A percentile compares a stretch with the other conserved stretches of the same genome.
These are phyloP conservation scores for Gautieria morchelliformis DNA, from an alignment of 768 basidiomycete genomes.

Conservation along the genomic window DNA sequence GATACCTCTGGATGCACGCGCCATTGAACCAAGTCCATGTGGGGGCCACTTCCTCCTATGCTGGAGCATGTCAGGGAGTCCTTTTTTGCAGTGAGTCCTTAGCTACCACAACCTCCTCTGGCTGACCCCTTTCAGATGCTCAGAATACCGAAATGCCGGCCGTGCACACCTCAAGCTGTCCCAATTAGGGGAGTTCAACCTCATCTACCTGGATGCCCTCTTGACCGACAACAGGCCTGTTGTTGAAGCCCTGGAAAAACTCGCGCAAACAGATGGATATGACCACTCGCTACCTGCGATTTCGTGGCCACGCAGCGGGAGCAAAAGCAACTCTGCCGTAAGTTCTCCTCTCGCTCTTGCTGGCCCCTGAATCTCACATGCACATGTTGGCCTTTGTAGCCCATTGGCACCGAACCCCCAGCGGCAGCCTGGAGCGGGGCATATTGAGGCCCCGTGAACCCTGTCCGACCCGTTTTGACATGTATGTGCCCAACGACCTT, in stretches of 20 bases:
- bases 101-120: too few relatives aligned
- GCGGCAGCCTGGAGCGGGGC: neutral
- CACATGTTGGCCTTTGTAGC: neutral
- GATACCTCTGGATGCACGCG: too few relatives aligned
- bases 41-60: too few relatives aligned
- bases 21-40: too few relatives aligned
- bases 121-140: too few relatives aligned
- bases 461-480: neutral
- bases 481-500: slow-evolving; percentile 9
- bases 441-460: neutral
- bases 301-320: slow-evolving; percentile 11
- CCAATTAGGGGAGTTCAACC: slow-evolving; percentile 15
- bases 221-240: neutral
- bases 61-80: too few relatives aligned
- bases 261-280: slow-evolving; percentile 10
- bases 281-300: slow-evolving; percentile 15
- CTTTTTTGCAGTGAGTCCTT: too few relatives aligned
- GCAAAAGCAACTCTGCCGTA: too few relatives aligned
- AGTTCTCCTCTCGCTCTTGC: neutral
- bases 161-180: slow-evolving; percentile 16
- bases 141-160: too few relatives aligned
- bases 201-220: slow-evolving; percentile 16
- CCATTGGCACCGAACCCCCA: neutral
- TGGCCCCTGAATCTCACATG: neutral
- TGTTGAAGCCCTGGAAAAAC: slow-evolving; percentile 2